These are phyloP conservation scores for Fragaria vesca DNA, from an alignment of 306 rosid genomes.

Conservation along the genomic window DNA sequence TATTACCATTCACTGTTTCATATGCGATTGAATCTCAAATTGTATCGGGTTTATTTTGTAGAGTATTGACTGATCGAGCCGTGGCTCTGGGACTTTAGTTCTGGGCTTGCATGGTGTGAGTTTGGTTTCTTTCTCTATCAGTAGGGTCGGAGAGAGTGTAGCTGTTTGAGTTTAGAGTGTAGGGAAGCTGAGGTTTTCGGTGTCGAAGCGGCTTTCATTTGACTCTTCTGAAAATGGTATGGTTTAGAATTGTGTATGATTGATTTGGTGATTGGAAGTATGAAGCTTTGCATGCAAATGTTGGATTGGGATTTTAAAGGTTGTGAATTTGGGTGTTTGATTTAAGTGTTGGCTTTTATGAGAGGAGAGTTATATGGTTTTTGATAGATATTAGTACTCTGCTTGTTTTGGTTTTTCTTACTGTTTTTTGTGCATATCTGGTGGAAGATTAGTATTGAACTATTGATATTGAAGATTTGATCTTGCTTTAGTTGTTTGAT, in stretches of 20 bases:
- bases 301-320: background rate
- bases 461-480: background rate
- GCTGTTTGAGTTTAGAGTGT: constrained; percentile 17
- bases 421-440: background rate
- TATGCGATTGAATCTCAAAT: constrained; percentile 24
- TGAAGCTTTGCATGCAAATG: constrained; percentile 28
- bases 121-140: constrained; percentile 3
- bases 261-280: background rate
- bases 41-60: constrained; percentile 10
- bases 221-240: constrained; percentile 42
- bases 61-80: constrained; percentile 26
- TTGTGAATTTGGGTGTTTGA: background rate
- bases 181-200: background rate
- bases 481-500: background rate
- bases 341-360: background rate
- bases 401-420: background rate
- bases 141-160: constrained; percentile 1
- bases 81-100: constrained; percentile 6
- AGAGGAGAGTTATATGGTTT: background rate
- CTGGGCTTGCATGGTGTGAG: constrained; percentile 22
- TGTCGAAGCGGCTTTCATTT: constrained; percentile 13
- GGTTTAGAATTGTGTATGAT: constrained; percentile 14
- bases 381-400: constrained; percentile 12
- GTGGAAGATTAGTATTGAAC: background rate
- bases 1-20: constrained; percentile 5